Evolutionary conservation across 2,329 filamentous ascomycete species (phyloP).

Genomic region (Colletotrichum sp.): DNA sequence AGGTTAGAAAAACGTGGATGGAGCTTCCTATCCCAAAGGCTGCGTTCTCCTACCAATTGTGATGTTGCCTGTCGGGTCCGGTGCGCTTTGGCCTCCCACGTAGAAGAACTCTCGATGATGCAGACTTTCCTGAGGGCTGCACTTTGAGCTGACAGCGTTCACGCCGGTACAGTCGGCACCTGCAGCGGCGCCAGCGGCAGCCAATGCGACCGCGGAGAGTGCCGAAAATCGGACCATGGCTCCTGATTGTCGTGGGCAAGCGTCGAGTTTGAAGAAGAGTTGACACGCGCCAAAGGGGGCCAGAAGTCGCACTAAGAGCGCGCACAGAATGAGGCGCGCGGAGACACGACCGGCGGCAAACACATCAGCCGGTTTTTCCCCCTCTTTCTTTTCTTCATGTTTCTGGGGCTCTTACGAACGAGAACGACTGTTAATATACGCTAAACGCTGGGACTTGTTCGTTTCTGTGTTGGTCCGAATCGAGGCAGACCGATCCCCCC

Average conservation of each 20-base stretch:
- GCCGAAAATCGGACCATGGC: neutral
- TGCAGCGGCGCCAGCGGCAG: neutral
- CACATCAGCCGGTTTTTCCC: neutral
- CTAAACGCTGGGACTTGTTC: neutral
- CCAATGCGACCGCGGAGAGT: neutral
- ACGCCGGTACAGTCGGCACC: neutral
- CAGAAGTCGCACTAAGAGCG: neutral
- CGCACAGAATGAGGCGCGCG: neutral
- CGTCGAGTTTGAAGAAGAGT: neutral
- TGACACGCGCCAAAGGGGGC: neutral
- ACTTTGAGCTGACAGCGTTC: slow-evolving; percentile 11
- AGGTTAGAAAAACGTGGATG: neutral
- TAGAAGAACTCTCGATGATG: slow-evolving; percentile 31
- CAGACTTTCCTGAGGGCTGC: slow-evolving; percentile 4
- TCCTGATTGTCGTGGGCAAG: neutral
- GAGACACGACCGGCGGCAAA: neutral
- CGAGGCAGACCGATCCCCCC: neutral
- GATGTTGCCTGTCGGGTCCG: slow-evolving; percentile 26
- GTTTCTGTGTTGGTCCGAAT: neutral
- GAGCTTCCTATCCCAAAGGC: neutral
- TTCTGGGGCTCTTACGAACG: neutral
- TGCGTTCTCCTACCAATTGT: neutral
- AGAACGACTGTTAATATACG: slow-evolving; percentile 4
- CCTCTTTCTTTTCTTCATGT: neutral
- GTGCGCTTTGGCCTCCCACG: slow-evolving; percentile 30